Base-by-base conservation (phyloP, 1,284 basidiomycete species). In the Thecaphora thlaspeos region DNA sequence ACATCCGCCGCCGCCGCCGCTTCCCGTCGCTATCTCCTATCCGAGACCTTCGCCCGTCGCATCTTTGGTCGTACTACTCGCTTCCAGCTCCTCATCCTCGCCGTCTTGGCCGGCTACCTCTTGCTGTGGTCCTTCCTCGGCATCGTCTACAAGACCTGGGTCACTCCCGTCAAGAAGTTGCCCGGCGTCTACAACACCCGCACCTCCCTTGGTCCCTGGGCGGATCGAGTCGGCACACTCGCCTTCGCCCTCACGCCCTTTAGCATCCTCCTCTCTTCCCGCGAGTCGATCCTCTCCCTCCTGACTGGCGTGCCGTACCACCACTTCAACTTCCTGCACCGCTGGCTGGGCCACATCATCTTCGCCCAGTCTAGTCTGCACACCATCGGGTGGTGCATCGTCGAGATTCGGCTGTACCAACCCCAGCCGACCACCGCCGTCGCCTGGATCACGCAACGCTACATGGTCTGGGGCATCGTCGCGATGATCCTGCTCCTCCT, bases 311-410 rank as follows among this genome's bases (percentile, higher is more conserved):
- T 61, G 10, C 58, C 58, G 3, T 59, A 60, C 32, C 55, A 61
- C 24, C 55, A 52, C 46, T 61, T 61, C 48, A 61, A 59, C 58
- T 61, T 61, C 30, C 46, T 61, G 3, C 58, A 61, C 34, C 54
- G 58, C 11, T 61, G 56, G 56, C 46, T 60, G 11, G 58, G 58
- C 7, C 46, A 59, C 41, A 53, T 61, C 48, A 61, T 61, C 45
- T 43, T 61, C 39, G 19, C 44, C 9, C 58, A 61, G 36, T 19
- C 37, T 15, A 18, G 34, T 18, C 19, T 59, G 17, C 58, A 61
- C 39, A 59, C 55, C 3, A 53, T 59, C 30, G 55, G 55, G 2
- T 61, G 58, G 58, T 52, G 47, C 37, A 51, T 61, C 46, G 28
- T 61, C 41, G 44, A 53, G 40, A 48, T 47, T 4, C 34, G 50